Evolutionary conservation across 306 rosid species (phyloP).

Genomic region (Cyclanthera cordifolia): DNA sequence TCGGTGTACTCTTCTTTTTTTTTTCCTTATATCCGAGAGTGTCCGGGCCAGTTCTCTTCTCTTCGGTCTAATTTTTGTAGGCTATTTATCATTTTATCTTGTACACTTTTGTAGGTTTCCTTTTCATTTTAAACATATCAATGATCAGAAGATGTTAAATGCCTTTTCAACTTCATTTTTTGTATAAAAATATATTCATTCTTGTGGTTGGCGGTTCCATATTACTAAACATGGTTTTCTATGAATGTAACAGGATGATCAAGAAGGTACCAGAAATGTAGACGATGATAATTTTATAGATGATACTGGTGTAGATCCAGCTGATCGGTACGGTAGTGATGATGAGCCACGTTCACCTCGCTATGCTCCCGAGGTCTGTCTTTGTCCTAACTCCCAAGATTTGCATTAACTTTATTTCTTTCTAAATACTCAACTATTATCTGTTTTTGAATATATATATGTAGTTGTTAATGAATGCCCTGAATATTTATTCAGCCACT

Average conservation of each 20-base stretch:
- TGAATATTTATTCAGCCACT: neutral
- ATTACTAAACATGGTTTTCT: slow-evolving; percentile 16
- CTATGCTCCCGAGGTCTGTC: slow-evolving; percentile 79
- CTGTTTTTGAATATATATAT: neutral
- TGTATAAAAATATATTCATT: too few relatives aligned
- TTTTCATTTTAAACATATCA: too few relatives aligned
- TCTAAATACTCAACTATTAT: neutral
- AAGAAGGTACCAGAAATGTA: slow-evolving; percentile 53
- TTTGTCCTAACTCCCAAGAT: too few relatives aligned
- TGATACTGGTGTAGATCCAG: slow-evolving; percentile 81
- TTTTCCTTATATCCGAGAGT: too few relatives aligned
- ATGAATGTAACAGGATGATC: slow-evolving; percentile 55
- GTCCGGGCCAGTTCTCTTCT: too few relatives aligned
- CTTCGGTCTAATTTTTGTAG: too few relatives aligned
- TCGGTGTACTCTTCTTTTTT: too few relatives aligned
- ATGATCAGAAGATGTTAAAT: too few relatives aligned
- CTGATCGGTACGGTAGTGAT: slow-evolving; percentile 46
- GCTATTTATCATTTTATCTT: too few relatives aligned
- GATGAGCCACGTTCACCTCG: slow-evolving; percentile 61
- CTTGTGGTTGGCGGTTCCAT: too few relatives aligned
- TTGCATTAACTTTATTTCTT: too few relatives aligned
- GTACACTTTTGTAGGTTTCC: too few relatives aligned
- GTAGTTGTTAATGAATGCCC: neutral
- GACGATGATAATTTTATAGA: slow-evolving; percentile 97
- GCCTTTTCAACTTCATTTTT: neutral